Conservation (phyloP, 106 monocot genomes). For the Dactylorhiza incarnata region DNA sequence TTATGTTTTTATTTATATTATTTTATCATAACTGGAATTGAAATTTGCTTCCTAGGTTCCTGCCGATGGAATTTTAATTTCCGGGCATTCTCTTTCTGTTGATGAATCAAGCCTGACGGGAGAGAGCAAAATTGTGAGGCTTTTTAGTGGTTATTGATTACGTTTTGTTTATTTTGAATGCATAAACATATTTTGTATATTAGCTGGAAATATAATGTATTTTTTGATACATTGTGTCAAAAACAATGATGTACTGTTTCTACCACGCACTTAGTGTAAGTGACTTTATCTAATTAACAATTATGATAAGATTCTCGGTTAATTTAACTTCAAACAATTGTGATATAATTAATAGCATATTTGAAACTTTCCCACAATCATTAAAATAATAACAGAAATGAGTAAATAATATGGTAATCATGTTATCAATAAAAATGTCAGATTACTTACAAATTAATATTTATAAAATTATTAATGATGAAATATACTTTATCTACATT, state of each 20-base stretch:
- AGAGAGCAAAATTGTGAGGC: constrained; percentile 51
- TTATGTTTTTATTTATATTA: background rate
- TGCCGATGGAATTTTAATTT: constrained; percentile 53
- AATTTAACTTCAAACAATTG: no score
- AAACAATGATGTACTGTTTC: background rate
- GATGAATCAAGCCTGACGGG: constrained; percentile 76
- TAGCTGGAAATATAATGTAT: background rate
- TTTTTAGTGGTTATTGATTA: background rate
- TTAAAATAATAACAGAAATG: background rate
- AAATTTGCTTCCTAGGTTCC: constrained; percentile 38
- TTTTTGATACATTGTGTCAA: background rate
- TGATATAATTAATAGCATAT: background rate
- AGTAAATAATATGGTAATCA: background rate
- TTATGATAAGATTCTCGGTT: no score
- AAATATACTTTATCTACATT: background rate
- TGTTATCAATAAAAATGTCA: background rate
- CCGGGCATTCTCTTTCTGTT: constrained; percentile 53
- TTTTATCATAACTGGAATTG: background rate
- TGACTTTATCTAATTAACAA: no score
- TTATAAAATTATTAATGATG: background rate
- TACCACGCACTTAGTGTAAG: background rate
- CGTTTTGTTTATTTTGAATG: background rate
- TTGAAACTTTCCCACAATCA: background rate
- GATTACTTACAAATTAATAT: background rate
- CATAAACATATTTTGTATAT: background rate